Percentiles rank a stretch among this genome's conserved stretches.
phyloP scores from a whole-genome alignment of 257 asterid genomes.

The Solanum arcanum region DNA sequence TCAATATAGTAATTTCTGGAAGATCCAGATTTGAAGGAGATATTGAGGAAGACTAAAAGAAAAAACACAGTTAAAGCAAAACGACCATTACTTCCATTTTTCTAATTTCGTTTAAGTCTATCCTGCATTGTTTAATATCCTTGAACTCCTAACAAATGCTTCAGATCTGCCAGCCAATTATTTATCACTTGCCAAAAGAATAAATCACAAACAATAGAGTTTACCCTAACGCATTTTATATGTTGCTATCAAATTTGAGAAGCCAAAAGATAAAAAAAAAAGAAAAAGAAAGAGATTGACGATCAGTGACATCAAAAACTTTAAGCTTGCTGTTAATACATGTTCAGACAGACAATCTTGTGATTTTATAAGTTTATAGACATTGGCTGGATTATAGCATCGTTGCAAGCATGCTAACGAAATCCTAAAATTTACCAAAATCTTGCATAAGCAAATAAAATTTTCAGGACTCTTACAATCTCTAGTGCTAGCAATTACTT shows the following conservation, averaged over 20 bases:
- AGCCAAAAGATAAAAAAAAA: not conserved
- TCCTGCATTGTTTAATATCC: not conserved
- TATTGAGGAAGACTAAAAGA: not conserved
- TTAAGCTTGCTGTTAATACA: not conserved
- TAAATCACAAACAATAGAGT: not conserved
- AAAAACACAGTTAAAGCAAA: not conserved
- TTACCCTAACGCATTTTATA: not conserved
- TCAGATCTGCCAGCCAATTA: not conserved
- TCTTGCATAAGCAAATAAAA: not conserved
- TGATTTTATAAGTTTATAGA: not conserved
- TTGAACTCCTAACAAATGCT: not conserved
- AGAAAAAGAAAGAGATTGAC: not conserved
- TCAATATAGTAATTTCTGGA: not conserved
- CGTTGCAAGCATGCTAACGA: not conserved
- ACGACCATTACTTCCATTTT: not conserved
- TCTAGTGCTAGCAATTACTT: not conserved
- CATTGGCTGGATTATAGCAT: not conserved
- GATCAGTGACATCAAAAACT: not conserved
- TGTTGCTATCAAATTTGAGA: not conserved
- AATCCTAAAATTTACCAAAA: not conserved
- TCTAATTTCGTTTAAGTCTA: not conserved
- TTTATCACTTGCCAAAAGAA: not conserved
- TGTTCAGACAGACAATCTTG: not conserved
- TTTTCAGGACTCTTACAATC: not conserved
- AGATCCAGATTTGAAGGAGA: not conserved